These are phyloP conservation scores for Apiospora phragmitis DNA, from an alignment of 2,329 filamentous ascomycete genomes.

Conservation along the genomic window DNA sequence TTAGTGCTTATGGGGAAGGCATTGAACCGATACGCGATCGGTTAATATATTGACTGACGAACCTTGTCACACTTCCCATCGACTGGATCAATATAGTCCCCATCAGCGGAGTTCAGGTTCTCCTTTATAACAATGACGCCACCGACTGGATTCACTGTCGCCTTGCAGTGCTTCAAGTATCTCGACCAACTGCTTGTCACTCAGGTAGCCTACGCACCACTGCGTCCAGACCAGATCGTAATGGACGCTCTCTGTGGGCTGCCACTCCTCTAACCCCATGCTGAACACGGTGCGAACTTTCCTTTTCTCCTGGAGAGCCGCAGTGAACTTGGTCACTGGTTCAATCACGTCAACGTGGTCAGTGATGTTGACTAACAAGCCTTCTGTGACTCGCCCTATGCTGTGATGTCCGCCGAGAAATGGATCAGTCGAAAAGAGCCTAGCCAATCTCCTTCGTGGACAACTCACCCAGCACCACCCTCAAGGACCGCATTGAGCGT, in stretches of 20 bases:
- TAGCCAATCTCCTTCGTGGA: background rate
- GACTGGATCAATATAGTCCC: conserved; percentile 72
- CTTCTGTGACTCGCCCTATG: conserved; percentile 80
- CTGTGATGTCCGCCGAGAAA: conserved; percentile 39
- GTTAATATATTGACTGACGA: background rate
- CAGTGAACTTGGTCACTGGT: conserved; percentile 80
- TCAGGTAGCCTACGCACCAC: conserved; percentile 86
- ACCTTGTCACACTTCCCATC: conserved; percentile 79
- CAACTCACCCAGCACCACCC: conserved; percentile 42
- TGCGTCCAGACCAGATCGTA: conserved; percentile 90
- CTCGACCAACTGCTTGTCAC: conserved; percentile 67
- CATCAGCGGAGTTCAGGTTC: conserved; percentile 61
- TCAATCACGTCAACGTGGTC: conserved; percentile 79
- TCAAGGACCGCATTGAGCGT: conserved; percentile 34
- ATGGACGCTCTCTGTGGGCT: conserved; percentile 39
- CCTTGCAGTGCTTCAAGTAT: conserved; percentile 66
- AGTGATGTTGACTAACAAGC: conserved; percentile 71
- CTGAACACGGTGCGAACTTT: conserved; percentile 68
- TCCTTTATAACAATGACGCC: conserved; percentile 77
- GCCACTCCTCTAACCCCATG: conserved; percentile 73
- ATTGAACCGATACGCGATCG: background rate
- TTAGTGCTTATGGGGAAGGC: background rate
- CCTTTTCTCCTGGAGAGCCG: conserved; percentile 54
- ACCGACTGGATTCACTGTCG: conserved; percentile 34
- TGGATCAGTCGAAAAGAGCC: background rate